Percentiles rank a stretch among this genome's conserved stretches.
Evolutionary conservation across 352 stramenopile genomes (phyloP).

Genomic region (Phytophthora pini): DNA sequence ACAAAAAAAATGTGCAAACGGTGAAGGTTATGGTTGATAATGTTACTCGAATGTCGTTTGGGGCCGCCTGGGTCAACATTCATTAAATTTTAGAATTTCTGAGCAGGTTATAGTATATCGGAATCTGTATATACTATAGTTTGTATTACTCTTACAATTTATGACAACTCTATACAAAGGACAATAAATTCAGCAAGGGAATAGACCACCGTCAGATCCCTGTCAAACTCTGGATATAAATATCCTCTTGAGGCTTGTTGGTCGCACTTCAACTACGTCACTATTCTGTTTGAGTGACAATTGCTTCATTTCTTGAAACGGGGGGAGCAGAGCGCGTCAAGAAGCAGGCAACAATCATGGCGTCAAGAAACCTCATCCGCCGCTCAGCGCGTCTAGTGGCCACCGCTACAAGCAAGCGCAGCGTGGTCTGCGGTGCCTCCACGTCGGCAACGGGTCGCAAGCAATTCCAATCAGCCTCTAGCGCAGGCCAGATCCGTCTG

Average conservation of each 20-base stretch:
- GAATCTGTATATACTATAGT: too few species aligned
- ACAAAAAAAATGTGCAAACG: too few species aligned
- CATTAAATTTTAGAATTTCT: not conserved
- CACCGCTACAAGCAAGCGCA: slow-evolving; percentile 17
- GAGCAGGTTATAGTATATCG: too few species aligned
- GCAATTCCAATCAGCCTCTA: slow-evolving; percentile 12
- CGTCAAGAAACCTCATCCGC: slow-evolving; percentile 30
- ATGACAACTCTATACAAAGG: too few species aligned
- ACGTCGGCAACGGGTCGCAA: slow-evolving; percentile 8
- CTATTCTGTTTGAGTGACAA: slow-evolving; percentile 1
- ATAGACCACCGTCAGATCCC: too few species aligned
- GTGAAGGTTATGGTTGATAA: too few species aligned
- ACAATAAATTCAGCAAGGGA: too few species aligned
- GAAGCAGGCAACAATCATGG: slow-evolving; percentile 28
- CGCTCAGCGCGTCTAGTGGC: slow-evolving; percentile 24
- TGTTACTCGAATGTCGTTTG: too few species aligned
- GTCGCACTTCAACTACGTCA: slow-evolving; percentile 8
- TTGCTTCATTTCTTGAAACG: slow-evolving; percentile 4
- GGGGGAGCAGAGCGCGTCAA: slow-evolving; percentile 16
- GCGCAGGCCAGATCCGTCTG: slow-evolving; percentile 16
- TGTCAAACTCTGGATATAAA: too few species aligned
- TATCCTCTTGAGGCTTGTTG: too few species aligned
- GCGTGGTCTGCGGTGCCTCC: slow-evolving; percentile 6
- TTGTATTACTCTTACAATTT: too few species aligned
- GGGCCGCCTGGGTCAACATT: too few species aligned